Base-by-base conservation (phyloP, 805 yeast genomes). In the Lipomyces yamadae region DNA sequence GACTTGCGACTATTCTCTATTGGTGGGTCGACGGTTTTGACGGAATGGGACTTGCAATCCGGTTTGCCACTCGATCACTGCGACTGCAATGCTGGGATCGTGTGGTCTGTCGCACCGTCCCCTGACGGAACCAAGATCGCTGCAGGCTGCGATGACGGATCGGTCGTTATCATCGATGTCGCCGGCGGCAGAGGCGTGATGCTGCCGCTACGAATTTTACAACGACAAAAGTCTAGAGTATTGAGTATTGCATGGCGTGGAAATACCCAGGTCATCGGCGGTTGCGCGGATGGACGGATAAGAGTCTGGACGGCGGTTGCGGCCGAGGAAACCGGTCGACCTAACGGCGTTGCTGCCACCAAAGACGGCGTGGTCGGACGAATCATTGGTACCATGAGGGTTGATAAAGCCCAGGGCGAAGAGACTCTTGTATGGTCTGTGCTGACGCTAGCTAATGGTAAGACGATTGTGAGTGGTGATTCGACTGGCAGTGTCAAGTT, bases 91-190 rank as follows among this genome's bases (percentile, higher is more conserved):
- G 90, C 97, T 2, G 98, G 98, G 45, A 88, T 92, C 18, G 89
- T 92, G 63, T 95, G 99, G 99, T 90, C 96, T 6, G 78, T 93
- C 58, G 87, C 89, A 3, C 85, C 87, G 30, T 88, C 87, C 70
- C 82, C 83, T 32, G 79, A 83, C 30, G 90, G 88, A 58, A 79
- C 83, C 66, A 86, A 83, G 72, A 79, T 95, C 45, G 91, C 97
- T 0, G 90, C 91, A 0, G 99, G 98, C 2, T 94, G 98, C 78
- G 99, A 95, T 72, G 96, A 93, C 75, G 99, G 99, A 32, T 82
- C 91, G 5, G 92, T 94, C 8, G 96, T 90, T 1, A 77, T 95
- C 3, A 82, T 92, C 18, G 92, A 92, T 74, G 86, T 93, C n/a
- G 81, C 91, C 6, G 97, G 95, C 13, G 97, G 97, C 18, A 82